Evolutionary conservation across 2,329 filamentous ascomycete genomes (phyloP).

Genomic region (Phialophora verrucosa): DNA sequence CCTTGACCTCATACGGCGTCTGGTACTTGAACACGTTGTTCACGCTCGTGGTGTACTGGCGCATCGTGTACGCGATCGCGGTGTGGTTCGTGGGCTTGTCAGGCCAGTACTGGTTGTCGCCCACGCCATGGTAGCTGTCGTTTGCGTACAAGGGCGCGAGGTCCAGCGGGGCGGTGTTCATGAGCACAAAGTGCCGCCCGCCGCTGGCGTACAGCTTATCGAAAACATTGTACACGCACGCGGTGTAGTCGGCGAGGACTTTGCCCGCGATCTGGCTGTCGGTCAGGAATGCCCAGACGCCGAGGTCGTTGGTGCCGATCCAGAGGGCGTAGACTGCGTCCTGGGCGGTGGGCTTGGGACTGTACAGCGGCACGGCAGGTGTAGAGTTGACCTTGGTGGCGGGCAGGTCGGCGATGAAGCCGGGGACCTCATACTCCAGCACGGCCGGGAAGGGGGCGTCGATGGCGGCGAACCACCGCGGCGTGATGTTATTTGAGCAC

Average conservation of each 20-base stretch:
- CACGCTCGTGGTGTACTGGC: constrained; percentile 52
- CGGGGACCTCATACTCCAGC: constrained; percentile 65
- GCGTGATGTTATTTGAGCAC: constrained; percentile 72
- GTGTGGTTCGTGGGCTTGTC: constrained; percentile 59
- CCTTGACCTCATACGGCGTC: constrained; percentile 54
- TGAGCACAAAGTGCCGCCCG: constrained; percentile 72
- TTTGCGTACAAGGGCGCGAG: constrained; percentile 70
- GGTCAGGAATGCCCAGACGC: constrained; percentile 67
- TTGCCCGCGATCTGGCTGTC: constrained; percentile 66
- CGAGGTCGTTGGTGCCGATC: constrained; percentile 83
- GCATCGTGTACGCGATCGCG: constrained; percentile 58
- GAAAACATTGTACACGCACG: constrained; percentile 70
- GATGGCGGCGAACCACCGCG: constrained; percentile 55
- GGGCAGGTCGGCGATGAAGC: constrained; percentile 58
- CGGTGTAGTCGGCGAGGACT: constrained; percentile 68
- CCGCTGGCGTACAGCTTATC: constrained; percentile 69
- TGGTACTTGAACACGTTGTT: constrained; percentile 61
- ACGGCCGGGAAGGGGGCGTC: constrained; percentile 66
- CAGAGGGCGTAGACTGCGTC: constrained; percentile 71
- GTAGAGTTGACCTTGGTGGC: constrained; percentile 32
- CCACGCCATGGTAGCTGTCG: constrained; percentile 52
- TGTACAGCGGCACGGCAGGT: constrained; percentile 28
- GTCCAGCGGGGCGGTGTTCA: constrained; percentile 72
- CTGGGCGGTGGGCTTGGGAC: constrained; percentile 25
- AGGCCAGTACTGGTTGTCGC: constrained; percentile 54